phyloP scores from a whole-genome alignment of 2,329 filamentous ascomycete species.

The Penicillium oxalicum region DNA sequence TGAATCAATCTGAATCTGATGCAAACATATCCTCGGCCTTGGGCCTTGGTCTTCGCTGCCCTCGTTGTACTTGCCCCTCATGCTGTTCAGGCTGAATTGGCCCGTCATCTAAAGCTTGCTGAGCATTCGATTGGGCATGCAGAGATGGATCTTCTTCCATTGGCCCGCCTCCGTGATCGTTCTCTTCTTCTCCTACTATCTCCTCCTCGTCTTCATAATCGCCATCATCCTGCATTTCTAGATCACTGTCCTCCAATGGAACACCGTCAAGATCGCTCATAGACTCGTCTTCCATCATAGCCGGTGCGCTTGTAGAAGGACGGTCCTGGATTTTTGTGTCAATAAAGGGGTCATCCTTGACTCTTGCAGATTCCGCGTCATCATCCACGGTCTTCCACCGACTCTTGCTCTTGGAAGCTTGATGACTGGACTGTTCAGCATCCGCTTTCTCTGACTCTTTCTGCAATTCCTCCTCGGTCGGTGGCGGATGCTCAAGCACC shows the following conservation, averaged over 20 bases:
- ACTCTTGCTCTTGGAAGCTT: slow-evolving; percentile 39
- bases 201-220: too few relatives aligned
- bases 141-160: slow-evolving; percentile 29
- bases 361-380: slow-evolving; percentile 28
- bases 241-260: slow-evolving; percentile 37
- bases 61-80: slow-evolving; percentile 27
- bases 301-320: slow-evolving; percentile 39
- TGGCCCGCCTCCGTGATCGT: slow-evolving; percentile 24
- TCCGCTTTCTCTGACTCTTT: slow-evolving; percentile 42
- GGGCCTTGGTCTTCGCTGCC: slow-evolving; percentile 55
- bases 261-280: slow-evolving; percentile 44
- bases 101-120: slow-evolving; percentile 19
- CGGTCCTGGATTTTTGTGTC: slow-evolving; percentile 23
- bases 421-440: slow-evolving; percentile 32
- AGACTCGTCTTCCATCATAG: slow-evolving; percentile 35
- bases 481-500: slow-evolving; percentile 66
- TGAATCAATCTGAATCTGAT: slow-evolving; percentile 52
- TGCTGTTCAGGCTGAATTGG: slow-evolving; percentile 15
- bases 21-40: slow-evolving; percentile 85
- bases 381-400: slow-evolving; percentile 45
- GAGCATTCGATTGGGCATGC: slow-evolving; percentile 16
- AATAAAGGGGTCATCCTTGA: slow-evolving; percentile 23
- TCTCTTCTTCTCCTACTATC: too few relatives aligned
- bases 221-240: slow-evolving; percentile 37
- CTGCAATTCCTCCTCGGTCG: slow-evolving; percentile 42